A percentile compares a stretch with the other conserved stretches of the same genome.
Evolutionary conservation across 2,329 filamentous ascomycete species (phyloP).

Genomic region (Alternaria sp.): DNA sequence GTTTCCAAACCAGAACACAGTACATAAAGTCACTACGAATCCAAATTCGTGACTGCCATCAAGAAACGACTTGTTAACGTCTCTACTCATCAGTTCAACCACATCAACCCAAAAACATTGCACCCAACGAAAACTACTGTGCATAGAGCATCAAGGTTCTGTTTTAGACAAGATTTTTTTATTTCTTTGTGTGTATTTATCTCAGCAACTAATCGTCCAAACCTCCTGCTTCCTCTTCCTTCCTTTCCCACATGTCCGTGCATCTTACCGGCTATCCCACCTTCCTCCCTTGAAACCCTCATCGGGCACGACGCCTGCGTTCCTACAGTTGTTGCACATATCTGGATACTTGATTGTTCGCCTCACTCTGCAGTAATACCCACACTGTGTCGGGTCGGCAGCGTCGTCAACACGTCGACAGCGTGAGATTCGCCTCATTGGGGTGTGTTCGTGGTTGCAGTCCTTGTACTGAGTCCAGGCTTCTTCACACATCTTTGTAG

Average conservation of each 20-base stretch:
- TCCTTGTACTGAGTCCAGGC: slow-evolving; percentile 10
- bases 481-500: slow-evolving; percentile 3
- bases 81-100: background rate
- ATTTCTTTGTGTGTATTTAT: background rate
- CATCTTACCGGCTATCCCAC: slow-evolving; percentile 2
- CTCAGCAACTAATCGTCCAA: background rate
- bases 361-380: background rate
- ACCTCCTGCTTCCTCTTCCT: background rate
- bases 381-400: background rate
- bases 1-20: background rate
- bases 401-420: slow-evolving; percentile 5
- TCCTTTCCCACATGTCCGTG: background rate
- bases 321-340: slow-evolving; percentile 2
- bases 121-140: background rate
- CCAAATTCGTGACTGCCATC: background rate
- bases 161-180: background rate
- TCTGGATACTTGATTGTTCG: slow-evolving; percentile 2
- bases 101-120: background rate
- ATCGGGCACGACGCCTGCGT: background rate
- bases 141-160: no score
- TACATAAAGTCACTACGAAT: background rate
- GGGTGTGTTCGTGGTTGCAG: slow-evolving; percentile 10
- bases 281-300: slow-evolving; percentile 9
- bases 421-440: background rate
- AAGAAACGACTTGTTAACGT: background rate